Evolutionary conservation across 306 rosid species (phyloP).

Genomic region (Lithocarpus polystachyus): DNA sequence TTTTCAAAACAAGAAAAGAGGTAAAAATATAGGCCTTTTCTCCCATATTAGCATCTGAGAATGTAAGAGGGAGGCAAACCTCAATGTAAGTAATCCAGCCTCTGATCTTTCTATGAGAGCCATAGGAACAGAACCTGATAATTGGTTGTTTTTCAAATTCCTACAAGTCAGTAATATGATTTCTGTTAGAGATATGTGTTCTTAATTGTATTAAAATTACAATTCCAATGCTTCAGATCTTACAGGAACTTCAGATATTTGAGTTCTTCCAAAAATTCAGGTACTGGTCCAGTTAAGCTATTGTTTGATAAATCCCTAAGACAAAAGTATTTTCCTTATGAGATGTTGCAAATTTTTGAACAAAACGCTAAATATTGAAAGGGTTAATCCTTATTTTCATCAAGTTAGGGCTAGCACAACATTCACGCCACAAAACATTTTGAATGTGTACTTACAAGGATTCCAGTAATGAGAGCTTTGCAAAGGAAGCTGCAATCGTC

Average conservation of each 20-base stretch:
- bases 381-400: too few species aligned
- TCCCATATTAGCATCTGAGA: neutral
- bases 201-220: neutral
- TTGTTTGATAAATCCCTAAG: conserved; percentile 65
- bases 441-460: conserved; percentile 46
- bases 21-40: too few species aligned
- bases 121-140: conserved; percentile 54
- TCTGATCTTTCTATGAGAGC: conserved; percentile 42
- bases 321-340: neutral
- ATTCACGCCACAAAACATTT: neutral
- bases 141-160: conserved; percentile 55
- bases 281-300: conserved; percentile 54
- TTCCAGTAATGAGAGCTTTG: conserved; percentile 50
- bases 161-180: conserved; percentile 16
- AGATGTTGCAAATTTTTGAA: neutral
- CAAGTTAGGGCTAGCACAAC: neutral
- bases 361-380: too few species aligned
- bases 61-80: conserved; percentile 33
- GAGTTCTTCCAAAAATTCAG: conserved; percentile 50
- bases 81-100: conserved; percentile 45
- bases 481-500: conserved; percentile 38
- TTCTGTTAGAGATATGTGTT: conserved; percentile 14
- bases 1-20: too few species aligned
- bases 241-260: conserved; percentile 50
- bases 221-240: conserved; percentile 25